These are phyloP conservation scores for Magnolia changhungtana DNA, from an alignment of 164 flowering plant genomes.

Conservation along the genomic window DNA sequence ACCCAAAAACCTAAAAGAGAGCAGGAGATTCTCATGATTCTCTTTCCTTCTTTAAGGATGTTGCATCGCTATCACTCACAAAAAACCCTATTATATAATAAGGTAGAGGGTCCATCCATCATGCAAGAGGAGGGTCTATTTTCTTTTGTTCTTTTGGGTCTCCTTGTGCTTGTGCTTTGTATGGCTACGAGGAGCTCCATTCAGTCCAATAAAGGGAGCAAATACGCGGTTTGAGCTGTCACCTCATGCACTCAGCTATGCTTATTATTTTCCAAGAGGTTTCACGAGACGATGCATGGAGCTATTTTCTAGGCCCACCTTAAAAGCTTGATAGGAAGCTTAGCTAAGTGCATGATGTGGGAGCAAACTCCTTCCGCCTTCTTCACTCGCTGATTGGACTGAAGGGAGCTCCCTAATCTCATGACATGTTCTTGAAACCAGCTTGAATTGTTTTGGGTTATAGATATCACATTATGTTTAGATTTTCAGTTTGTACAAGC, in stretches of 20 bases:
- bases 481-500: too few relatives aligned
- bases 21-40: not conserved
- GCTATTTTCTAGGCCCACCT: not conserved
- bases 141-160: not conserved
- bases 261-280: not conserved
- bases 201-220: not conserved
- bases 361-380: not conserved
- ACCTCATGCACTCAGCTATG: constrained; percentile 1
- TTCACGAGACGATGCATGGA: not conserved
- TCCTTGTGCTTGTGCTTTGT: not conserved
- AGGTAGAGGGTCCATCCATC: not conserved
- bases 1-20: not conserved
- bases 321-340: not conserved
- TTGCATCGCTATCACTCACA: not conserved
- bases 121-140: not conserved
- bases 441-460: too few relatives aligned
- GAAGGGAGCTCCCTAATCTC: constrained; percentile 4
- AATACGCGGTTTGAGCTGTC: not conserved
- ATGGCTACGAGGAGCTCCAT: not conserved
- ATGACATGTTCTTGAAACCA: not conserved
- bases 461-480: too few relatives aligned
- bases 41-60: not conserved
- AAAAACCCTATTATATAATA: not conserved
- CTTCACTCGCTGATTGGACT: not conserved
- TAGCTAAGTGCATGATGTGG: not conserved